A percentile compares a stretch with the other conserved stretches of the same genome.
Conservation (phyloP, 345 rosid genomes). For the Balakata baccata region DNA sequence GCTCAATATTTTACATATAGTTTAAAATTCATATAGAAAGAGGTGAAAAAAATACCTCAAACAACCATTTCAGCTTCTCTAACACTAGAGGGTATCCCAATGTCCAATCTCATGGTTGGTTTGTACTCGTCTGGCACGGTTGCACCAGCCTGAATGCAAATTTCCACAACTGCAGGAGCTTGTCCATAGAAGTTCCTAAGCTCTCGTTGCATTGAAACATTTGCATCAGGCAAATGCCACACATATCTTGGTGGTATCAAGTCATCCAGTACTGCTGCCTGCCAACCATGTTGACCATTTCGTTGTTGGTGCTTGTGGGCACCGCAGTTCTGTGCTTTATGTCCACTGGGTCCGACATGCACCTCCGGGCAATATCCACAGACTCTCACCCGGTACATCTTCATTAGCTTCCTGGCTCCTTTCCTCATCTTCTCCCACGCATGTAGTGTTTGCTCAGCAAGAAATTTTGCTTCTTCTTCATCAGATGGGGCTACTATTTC, state of each 20-base stretch:
- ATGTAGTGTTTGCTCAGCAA: constrained; percentile 74
- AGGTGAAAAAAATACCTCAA: constrained; percentile 27
- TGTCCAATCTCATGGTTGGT: constrained; percentile 91
- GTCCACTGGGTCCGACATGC: constrained; percentile 86
- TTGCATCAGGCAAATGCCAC: constrained; percentile 85
- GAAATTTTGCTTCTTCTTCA: constrained; percentile 51
- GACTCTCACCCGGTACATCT: constrained; percentile 76
- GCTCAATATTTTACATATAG: constrained; percentile 4
- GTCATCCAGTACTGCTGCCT: constrained; percentile 76
- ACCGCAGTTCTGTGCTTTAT: constrained; percentile 93
- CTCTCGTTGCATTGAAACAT: constrained; percentile 67
- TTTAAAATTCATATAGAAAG: not conserved
- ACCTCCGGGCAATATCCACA: constrained; percentile 97
- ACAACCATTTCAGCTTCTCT: constrained; percentile 96
- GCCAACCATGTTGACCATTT: constrained; percentile 98
- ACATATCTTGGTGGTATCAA: constrained; percentile 89
- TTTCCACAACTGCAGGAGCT: constrained; percentile 89
- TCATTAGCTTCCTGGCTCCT: constrained; percentile 83
- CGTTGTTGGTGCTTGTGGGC: constrained; percentile 93
- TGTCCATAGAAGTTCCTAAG: constrained; percentile 76
- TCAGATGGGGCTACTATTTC: constrained; percentile 49
- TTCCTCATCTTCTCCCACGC: constrained; percentile 80
- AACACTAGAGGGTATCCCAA: constrained; percentile 69
- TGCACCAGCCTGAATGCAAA: constrained; percentile 84
- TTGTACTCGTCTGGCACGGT: constrained; percentile 67